Conservation (phyloP, 129 eudicot species). For the Chrysanthemum makinoi region DNA sequence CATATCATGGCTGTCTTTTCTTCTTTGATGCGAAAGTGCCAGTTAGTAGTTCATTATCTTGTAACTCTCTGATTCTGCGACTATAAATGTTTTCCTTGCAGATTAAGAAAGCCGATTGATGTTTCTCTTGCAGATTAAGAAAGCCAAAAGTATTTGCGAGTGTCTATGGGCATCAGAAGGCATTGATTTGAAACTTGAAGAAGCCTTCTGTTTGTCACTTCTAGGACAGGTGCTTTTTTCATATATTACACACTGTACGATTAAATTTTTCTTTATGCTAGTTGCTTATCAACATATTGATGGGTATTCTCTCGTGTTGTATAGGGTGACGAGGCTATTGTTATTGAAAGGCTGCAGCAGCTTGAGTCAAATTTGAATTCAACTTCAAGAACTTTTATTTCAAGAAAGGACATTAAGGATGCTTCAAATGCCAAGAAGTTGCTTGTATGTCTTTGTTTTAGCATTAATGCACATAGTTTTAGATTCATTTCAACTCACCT, state of each 20-base stretch:
- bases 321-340: slow-evolving; percentile 83
- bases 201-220: slow-evolving; percentile 81
- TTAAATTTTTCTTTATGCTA: background rate
- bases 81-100: no score
- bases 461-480: slow-evolving; percentile 9
- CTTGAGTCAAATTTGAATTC: slow-evolving; percentile 48
- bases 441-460: slow-evolving; percentile 51
- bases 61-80: no score
- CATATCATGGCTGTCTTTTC: no score
- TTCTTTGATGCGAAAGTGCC: no score
- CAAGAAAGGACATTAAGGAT: slow-evolving; percentile 58
- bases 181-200: slow-evolving; percentile 82
- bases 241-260: slow-evolving; percentile 8
- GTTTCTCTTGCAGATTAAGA: slow-evolving; percentile 59
- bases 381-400: slow-evolving; percentile 54
- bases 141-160: slow-evolving; percentile 72
- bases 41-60: no score
- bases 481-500: slow-evolving; percentile 6
- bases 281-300: slow-evolving; percentile 7
- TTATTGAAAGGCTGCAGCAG: slow-evolving; percentile 68
- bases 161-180: slow-evolving; percentile 83
- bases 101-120: background rate
- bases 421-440: slow-evolving; percentile 52
- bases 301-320: slow-evolving; percentile 22
- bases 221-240: slow-evolving; percentile 75